Base-by-base conservation (phyloP, 2,329 filamentous ascomycete species). In the Epichloe sylvatica region DNA sequence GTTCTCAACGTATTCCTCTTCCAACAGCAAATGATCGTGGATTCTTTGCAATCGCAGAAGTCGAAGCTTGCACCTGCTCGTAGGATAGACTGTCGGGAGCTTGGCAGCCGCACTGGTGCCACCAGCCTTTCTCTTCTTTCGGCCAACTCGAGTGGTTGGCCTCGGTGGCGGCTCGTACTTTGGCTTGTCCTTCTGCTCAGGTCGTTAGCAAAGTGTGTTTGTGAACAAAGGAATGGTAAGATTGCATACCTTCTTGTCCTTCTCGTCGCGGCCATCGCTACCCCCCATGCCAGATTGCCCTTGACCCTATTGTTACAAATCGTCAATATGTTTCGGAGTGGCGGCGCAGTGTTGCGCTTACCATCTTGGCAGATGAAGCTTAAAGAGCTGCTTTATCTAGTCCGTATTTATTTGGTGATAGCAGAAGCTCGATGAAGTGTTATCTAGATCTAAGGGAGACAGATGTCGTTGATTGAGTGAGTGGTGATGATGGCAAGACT, bases 1-100 rank as follows among this genome's bases (percentile, higher is more conserved):
- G 68, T 98, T 98, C 75, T 97, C 91, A 54, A 98, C 92, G 58
- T 95, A 98, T 70, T 98, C 92, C 66, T 98, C 92, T 67, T 98
- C 92, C 33, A 98, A 80, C 54, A 98, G 75, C 53, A 98, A 77
- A 64, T 98, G 92, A 66, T 98, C 92, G 74, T 98, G 94, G 60
- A 97, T 89, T 63, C 92, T 84, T 73, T 98, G 92, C 92, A 98
- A 96, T 61, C 92, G 87, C 52, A 98, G 80, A 55, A 97, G 88
- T 60, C 91, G 83, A 59, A 98, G 79, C 75, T 98, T 98, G 79
- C 92, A 98, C 75, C 92, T 83, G 59, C 91, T 92, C 46, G 90
- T 97, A 50, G 92, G 92, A 67, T 87, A 96, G 65, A 98, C 83
- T 58, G 87, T 81, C 33, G 92, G 92, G 25, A 98, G 83, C 72